phyloP scores from a whole-genome alignment of 768 basidiomycete genomes.

The Boletus vinaceobasis region DNA sequence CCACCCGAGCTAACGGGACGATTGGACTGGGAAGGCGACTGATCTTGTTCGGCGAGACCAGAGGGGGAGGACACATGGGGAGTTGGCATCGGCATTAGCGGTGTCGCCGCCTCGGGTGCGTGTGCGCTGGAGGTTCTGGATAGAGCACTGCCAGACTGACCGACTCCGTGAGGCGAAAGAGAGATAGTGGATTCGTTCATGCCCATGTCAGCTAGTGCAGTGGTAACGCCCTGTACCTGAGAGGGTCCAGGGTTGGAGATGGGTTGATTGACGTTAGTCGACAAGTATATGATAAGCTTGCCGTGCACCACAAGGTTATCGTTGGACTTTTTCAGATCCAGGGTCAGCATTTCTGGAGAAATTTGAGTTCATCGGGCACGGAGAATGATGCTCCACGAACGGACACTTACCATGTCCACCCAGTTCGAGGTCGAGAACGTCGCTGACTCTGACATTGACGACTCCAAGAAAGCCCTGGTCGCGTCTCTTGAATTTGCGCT shows the following conservation, averaged over 20 bases:
- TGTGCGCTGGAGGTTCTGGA: conserved; percentile 70
- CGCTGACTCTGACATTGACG: conserved; percentile 89
- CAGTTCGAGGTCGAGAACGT: conserved; percentile 86
- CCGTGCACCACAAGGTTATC: conserved; percentile 98
- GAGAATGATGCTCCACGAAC: neutral
- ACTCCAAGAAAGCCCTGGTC: conserved; percentile 99
- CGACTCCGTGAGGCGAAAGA: conserved; percentile 46
- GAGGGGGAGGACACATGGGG: conserved; percentile 29
- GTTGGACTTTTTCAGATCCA: conserved; percentile 98
- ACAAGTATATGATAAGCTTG: conserved; percentile 94
- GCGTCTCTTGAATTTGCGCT: conserved; percentile 96
- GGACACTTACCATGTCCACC: conserved; percentile 82
- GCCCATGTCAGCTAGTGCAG: conserved; percentile 58
- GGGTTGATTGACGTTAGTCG: conserved; percentile 83
- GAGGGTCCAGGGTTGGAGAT: conserved; percentile 83
- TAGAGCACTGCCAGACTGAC: conserved; percentile 38
- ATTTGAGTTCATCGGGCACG: neutral
- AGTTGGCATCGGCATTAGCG: conserved; percentile 41
- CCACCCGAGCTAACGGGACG: conserved; percentile 39
- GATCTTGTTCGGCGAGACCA: conserved; percentile 30
- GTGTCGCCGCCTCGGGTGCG: conserved; percentile 48
- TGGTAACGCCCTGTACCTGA: conserved; percentile 56
- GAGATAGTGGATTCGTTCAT: conserved; percentile 58
- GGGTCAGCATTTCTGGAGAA: conserved; percentile 83
- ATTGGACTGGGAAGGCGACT: conserved; percentile 21